Base-by-base conservation (phyloP, 164 flowering plant genomes). In the Stephania yunnanensis region DNA sequence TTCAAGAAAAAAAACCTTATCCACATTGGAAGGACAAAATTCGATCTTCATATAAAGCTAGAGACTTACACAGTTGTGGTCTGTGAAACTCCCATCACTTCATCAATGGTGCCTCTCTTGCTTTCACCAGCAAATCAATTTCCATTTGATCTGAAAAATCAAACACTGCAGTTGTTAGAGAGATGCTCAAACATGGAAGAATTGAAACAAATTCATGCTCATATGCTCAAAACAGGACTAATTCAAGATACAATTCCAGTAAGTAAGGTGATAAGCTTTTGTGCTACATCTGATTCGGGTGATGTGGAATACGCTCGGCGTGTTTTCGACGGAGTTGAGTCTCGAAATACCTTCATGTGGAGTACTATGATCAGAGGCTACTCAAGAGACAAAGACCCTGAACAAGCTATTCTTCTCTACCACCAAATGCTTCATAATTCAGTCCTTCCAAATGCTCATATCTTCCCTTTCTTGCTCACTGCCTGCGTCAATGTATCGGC, bases 401-500 rank as follows among this genome's bases (percentile, higher is more conserved):
- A 84, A 66, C 71, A 74, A 72, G 81, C 87, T 1, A n/a, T 88
- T 3, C 50, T 72, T 46, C 58, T 87, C 13, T 87, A 88, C 68
- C 72, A 48, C 31, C 83, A 83, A 68, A 84, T 86, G 87, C 80
- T 82, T 3, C 46, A 52, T 30, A 29, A 29, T 71, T 79, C 83
- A 11, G 80, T 77, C 76, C 75, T 79, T 6, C 86, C 68, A 53
- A 83, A 87, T 77, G 74, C 69, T 44, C 82, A 83, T 71, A 89
- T 88, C 29, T 86, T 85, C 71, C 92, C 90, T 8, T 86, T 85
- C 75, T 61, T 87, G 74, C 87, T 87, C 75, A 85, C 85, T 77
- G 86, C 87, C 42, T 88, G 86, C 74, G 76, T 84, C 9, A 29
- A 30, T 52, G 46, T 79, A 2, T 73, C 83, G 36, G 78, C 78